Conservation (phyloP, 805 yeast species). For the Zygotorulaspora florentina region DNA sequence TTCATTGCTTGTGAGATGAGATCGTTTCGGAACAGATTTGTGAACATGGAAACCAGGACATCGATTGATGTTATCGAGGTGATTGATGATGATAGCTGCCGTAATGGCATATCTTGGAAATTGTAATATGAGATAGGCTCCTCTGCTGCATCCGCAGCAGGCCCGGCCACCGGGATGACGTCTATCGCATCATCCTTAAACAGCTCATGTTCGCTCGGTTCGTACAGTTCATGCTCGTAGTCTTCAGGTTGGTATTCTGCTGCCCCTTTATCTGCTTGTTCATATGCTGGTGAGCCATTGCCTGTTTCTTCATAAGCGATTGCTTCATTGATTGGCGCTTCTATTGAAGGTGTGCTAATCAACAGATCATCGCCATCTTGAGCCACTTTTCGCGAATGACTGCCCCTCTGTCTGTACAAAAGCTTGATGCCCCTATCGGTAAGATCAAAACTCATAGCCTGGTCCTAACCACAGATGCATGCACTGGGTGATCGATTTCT, state of each 20-base stretch:
- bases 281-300: background rate
- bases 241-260: background rate
- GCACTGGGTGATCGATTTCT: background rate
- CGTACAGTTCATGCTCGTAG: background rate
- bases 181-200: background rate
- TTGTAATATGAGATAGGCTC: conserved; percentile 11
- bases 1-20: conserved; percentile 25
- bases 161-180: background rate
- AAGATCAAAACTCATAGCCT: conserved; percentile 8
- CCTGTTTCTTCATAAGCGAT: background rate
- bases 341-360: conserved; percentile 16
- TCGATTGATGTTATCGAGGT: conserved; percentile 28
- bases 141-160: conserved; percentile 1
- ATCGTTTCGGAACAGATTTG: conserved; percentile 21
- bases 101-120: conserved; percentile 16
- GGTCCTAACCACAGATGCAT: background rate
- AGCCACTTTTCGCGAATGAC: conserved; percentile 24
- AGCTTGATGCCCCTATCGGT: conserved; percentile 28
- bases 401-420: conserved; percentile 33
- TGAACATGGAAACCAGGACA: conserved; percentile 20
- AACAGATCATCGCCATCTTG: conserved; percentile 20
- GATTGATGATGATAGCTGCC: conserved; percentile 23
- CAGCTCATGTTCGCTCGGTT: background rate
- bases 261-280: background rate
- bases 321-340: conserved; percentile 2